These are phyloP conservation scores for Gossypium trilobum DNA, from an alignment of 441 rosid species.

Conservation along the genomic window DNA sequence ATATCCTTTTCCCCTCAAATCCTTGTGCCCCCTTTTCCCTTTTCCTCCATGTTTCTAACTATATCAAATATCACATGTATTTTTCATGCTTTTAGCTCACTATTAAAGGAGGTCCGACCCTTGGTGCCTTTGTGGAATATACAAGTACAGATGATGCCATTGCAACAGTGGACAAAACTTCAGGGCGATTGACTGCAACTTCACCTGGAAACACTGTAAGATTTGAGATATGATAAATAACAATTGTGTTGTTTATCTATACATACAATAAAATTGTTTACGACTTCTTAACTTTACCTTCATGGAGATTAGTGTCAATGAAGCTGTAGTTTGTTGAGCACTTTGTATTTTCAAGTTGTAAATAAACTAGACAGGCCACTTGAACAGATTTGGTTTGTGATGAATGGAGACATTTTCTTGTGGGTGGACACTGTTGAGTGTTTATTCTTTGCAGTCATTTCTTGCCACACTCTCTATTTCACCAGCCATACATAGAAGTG, in stretches of 20 bases:
- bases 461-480: background rate
- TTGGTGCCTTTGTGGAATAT: slow-evolving; percentile 58
- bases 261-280: background rate
- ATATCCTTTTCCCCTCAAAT: background rate
- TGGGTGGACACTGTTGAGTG: background rate
- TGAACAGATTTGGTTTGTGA: background rate
- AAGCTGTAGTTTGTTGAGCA: background rate
- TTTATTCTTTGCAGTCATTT: background rate
- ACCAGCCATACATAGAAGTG: background rate
- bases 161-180: slow-evolving; percentile 51
- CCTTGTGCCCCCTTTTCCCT: background rate
- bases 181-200: slow-evolving; percentile 59
- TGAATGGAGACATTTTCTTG: background rate
- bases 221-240: slow-evolving; percentile 12
- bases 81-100: slow-evolving; percentile 40
- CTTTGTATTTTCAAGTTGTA: slow-evolving; percentile 2
- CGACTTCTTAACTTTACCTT: background rate
- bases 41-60: background rate
- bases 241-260: background rate
- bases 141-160: slow-evolving; percentile 47
- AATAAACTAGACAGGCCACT: background rate
- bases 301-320: background rate
- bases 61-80: slow-evolving; percentile 5
- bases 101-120: slow-evolving; percentile 80
- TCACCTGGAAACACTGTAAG: slow-evolving; percentile 89